phyloP scores from a whole-genome alignment of 495 filamentous ascomycete genomes.

The Tuber aestivum region DNA sequence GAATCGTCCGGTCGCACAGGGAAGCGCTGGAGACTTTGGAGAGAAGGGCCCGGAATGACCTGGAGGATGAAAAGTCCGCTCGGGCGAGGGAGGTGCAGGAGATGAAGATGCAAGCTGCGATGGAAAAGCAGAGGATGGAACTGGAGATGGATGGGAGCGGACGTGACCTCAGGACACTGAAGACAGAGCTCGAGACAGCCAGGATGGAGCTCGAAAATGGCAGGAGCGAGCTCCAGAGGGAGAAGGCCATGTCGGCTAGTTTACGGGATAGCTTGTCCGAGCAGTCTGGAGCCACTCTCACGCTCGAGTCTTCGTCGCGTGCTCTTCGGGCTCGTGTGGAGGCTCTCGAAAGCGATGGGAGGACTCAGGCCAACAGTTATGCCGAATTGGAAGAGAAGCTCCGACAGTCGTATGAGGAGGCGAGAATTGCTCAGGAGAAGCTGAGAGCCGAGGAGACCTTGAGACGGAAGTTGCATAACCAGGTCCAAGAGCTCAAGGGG shows the following conservation, averaged over 20 bases:
- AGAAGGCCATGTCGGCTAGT: slow-evolving; percentile 52
- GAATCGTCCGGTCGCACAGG: slow-evolving; percentile 47
- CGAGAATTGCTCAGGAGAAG: slow-evolving; percentile 67
- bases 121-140: slow-evolving; percentile 60
- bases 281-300: slow-evolving; percentile 55
- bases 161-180: slow-evolving; percentile 54
- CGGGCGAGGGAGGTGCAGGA: slow-evolving; percentile 61
- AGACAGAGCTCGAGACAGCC: slow-evolving; percentile 47
- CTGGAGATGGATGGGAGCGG: slow-evolving; percentile 59
- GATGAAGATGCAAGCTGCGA: slow-evolving; percentile 54
- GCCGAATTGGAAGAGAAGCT: slow-evolving; percentile 68
- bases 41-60: slow-evolving; percentile 51
- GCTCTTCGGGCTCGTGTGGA: slow-evolving; percentile 72
- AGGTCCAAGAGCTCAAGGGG: slow-evolving; percentile 96
- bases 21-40: slow-evolving; percentile 50
- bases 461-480: slow-evolving; percentile 88
- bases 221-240: slow-evolving; percentile 58
- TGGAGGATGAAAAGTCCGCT: slow-evolving; percentile 59
- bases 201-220: slow-evolving; percentile 49
- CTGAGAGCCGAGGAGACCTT: slow-evolving; percentile 86
- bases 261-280: slow-evolving; percentile 61
- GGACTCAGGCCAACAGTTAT: slow-evolving; percentile 75
- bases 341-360: slow-evolving; percentile 79
- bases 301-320: slow-evolving; percentile 65
- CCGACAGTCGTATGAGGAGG: slow-evolving; percentile 65